These are phyloP conservation scores for Pilobolus umbonatus DNA, from an alignment of 192 early-diverging fungal genomes.

Conservation along the genomic window DNA sequence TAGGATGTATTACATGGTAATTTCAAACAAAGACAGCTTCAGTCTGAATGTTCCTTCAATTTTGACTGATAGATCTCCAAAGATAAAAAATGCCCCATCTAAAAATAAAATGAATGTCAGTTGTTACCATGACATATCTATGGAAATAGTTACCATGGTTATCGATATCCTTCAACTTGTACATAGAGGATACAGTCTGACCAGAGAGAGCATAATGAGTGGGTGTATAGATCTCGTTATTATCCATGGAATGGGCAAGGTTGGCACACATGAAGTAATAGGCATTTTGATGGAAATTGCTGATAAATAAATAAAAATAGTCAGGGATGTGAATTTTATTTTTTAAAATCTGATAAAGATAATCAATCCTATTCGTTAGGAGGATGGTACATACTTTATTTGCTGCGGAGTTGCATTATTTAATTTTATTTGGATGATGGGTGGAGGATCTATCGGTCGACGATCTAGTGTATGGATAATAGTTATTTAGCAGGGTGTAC, in stretches of 20 bases:
- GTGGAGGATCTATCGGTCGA: slow-evolving; percentile 27
- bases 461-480: slow-evolving; percentile 21
- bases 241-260: slow-evolving; percentile 66
- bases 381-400: slow-evolving; percentile 11
- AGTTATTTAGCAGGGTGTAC: neutral
- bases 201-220: slow-evolving; percentile 78
- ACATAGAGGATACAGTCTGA: slow-evolving; percentile 88
- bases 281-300: slow-evolving; percentile 64
- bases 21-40: slow-evolving; percentile 85
- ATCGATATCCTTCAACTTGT: slow-evolving; percentile 79
- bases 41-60: slow-evolving; percentile 77
- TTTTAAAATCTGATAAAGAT: slow-evolving; percentile 3
- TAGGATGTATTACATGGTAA: slow-evolving; percentile 48
- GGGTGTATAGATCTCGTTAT: slow-evolving; percentile 70
- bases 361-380: neutral
- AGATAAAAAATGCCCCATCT: slow-evolving; percentile 91
- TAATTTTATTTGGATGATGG: slow-evolving; percentile 25
- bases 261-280: slow-evolving; percentile 96
- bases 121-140: neutral
- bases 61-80: slow-evolving; percentile 87
- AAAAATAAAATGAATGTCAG: neutral
- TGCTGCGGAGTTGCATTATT: slow-evolving; percentile 9
- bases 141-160: slow-evolving; percentile 38
- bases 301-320: neutral
- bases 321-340: no score